A percentile compares a stretch with the other conserved stretches of the same genome.
These are phyloP conservation scores for Cercophora sp. DNA, from an alignment of 495 filamentous ascomycete species.

Conservation along the genomic window DNA sequence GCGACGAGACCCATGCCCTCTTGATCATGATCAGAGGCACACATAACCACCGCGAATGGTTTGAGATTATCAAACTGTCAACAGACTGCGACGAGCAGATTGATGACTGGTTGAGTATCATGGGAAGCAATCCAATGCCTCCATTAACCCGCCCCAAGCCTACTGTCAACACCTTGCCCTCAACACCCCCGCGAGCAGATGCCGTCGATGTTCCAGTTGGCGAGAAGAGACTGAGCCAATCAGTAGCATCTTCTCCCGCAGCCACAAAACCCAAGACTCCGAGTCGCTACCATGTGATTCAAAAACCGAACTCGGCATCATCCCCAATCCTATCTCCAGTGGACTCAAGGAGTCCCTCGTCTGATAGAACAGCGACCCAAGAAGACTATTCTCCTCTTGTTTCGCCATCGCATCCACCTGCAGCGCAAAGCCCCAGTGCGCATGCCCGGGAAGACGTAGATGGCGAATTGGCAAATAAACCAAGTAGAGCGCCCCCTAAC, in stretches of 20 bases:
- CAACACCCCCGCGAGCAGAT: slow-evolving; percentile 47
- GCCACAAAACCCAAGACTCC: slow-evolving; percentile 24
- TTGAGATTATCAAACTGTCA: slow-evolving; percentile 70
- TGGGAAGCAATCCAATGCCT: slow-evolving; percentile 73
- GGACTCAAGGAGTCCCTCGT: slow-evolving; percentile 9
- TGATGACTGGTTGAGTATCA: slow-evolving; percentile 81
- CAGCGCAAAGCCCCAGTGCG: slow-evolving; percentile 1
- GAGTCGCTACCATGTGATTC: slow-evolving; percentile 19
- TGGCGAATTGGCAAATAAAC: slow-evolving; percentile 36
- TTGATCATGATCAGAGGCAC: slow-evolving; percentile 79
- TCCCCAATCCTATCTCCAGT: too few relatives aligned
- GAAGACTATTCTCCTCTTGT: slow-evolving; percentile 22
- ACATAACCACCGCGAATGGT: slow-evolving; percentile 63
- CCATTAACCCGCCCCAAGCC: slow-evolving; percentile 46
- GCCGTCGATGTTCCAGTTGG: slow-evolving; percentile 70
- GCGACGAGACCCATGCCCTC: slow-evolving; percentile 65
- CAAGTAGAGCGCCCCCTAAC: slow-evolving; percentile 46
- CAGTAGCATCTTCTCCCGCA: not conserved
- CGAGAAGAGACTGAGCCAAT: slow-evolving; percentile 48
- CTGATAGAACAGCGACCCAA: slow-evolving; percentile 29
- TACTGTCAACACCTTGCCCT: slow-evolving; percentile 26
- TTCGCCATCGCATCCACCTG: too few relatives aligned
- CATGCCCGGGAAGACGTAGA: slow-evolving; percentile 20
- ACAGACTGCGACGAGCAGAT: slow-evolving; percentile 69
- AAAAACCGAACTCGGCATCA: too few relatives aligned